Evolutionary conservation across 768 basidiomycete species (phyloP), one percentile per base, ranked within the genome.

Genomic region (Mycena leptocephala): DNA sequence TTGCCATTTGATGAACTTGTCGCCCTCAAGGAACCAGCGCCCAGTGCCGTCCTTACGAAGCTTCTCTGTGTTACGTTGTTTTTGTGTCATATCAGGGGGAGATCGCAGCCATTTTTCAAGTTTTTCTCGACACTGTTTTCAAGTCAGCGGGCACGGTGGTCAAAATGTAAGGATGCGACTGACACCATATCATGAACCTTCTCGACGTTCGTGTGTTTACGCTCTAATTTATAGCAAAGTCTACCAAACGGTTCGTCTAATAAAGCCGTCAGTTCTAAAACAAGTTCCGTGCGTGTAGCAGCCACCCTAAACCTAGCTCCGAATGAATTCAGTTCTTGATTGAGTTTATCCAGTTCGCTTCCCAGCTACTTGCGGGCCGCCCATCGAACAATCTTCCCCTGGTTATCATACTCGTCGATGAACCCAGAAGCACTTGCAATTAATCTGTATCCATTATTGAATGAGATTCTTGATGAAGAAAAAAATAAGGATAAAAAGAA

Each of bases 221-320:
- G 13, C 26, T 61, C 51, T 67, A 53, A 0, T 73, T 5, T 26
- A 73, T 48, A 30, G 46, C 37, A 48, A 73, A 30, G 33, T 73
- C 72, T 33, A 73, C 72, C 5, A 73, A 18, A 0, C 72, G 72
- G 48, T 73, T 65, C 18, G 41, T 66, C 72, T 72, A 35, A 26
- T 46, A 46, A 16, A 35, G 9, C 13, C 13, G 35, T 37, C 7
- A 5, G 22, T n/a, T 20, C 24, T 9, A 55, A 9, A 30, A 28
- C 26, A 73, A 5, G 3, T 14, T n/a, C 3, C n/a, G 7, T 55
- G 16, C 9, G 24, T 5, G 1, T 46, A 2, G 2, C 33, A 14
- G 51, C 24, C 16, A 67, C 72, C 33, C 64, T 58, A n/a, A 73
- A 73, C 33, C 64, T 11, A 14, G 53, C 64, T 61, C 55, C 64